A percentile compares a stretch with the other conserved stretches of the same genome.
Evolutionary conservation across 495 filamentous ascomycete genomes (phyloP).

Genomic region (Talaromyces wortmannii): DNA sequence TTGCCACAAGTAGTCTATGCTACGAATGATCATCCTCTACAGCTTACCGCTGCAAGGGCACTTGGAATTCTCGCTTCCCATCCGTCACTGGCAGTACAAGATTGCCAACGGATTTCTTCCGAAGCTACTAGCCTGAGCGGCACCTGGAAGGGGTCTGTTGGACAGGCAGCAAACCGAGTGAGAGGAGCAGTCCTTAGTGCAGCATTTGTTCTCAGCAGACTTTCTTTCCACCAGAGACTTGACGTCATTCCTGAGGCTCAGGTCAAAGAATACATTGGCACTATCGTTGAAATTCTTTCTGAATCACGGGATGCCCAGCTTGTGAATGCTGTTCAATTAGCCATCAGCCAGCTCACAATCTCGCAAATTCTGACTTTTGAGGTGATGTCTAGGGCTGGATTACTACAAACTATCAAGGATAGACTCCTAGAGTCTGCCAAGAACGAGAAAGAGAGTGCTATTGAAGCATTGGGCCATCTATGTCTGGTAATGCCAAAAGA

Average conservation of each 20-base stretch:
- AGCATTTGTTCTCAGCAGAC: conserved; percentile 53
- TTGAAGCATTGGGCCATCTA: conserved; percentile 63
- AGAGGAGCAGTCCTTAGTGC: conserved; percentile 55
- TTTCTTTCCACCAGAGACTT: conserved; percentile 38
- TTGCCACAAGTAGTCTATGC: conserved; percentile 55
- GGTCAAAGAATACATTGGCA: conserved; percentile 28
- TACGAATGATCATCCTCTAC: conserved; percentile 54
- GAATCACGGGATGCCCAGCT: conserved; percentile 48
- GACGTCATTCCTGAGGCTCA: conserved; percentile 21
- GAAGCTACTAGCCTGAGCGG: conserved; percentile 31
- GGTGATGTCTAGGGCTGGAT: conserved; percentile 24
- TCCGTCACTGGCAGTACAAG: conserved; percentile 27
- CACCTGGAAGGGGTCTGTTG: conserved; percentile 52
- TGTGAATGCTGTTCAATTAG: conserved; percentile 52
- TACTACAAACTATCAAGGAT: conserved; percentile 42
- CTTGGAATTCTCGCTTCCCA: conserved; percentile 77
- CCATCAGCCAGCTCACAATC: conserved; percentile 70
- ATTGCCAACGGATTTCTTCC: conserved; percentile 29
- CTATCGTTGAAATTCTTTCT: conserved; percentile 39
- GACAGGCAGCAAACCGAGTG: conserved; percentile 50
- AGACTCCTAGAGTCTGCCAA: conserved; percentile 61
- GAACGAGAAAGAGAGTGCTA: conserved; percentile 73
- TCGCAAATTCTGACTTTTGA: conserved; percentile 48
- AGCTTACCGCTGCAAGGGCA: conserved; percentile 56
- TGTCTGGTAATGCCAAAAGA: conserved; percentile 46